A percentile compares a stretch with the other conserved stretches of the same genome.
phyloP scores from a whole-genome alignment of 108 stramenopile species.

The Poteriospumella lacustris region DNA sequence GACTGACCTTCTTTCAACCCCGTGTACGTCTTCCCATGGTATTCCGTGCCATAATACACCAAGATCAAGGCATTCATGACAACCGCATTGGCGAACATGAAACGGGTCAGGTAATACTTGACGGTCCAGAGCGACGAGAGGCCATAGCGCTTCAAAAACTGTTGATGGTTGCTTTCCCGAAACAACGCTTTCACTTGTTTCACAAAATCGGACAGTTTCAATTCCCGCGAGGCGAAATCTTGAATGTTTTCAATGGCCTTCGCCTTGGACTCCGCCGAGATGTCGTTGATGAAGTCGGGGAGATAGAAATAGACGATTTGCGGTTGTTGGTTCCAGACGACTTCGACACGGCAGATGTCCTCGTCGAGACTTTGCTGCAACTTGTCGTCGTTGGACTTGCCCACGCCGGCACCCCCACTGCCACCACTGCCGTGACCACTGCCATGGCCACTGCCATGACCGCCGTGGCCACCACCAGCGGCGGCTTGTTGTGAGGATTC shows the following conservation, averaged over 20 bases:
- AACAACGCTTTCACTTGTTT: background rate
- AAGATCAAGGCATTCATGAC: constrained; percentile 11
- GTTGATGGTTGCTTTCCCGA: background rate
- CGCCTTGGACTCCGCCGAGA: background rate
- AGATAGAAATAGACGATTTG: background rate
- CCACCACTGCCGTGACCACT: too few relatives aligned
- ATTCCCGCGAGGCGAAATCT: background rate
- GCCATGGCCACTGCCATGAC: too few relatives aligned
- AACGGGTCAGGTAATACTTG: background rate
- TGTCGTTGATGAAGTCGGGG: background rate
- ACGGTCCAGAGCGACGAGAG: background rate
- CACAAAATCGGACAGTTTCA: constrained; percentile 23
- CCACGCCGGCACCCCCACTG: too few relatives aligned
- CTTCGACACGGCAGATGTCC: constrained; percentile 8
- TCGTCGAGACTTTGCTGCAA: background rate
- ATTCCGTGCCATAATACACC: constrained; percentile 3
- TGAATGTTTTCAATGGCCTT: background rate
- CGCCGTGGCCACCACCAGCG: too few relatives aligned
- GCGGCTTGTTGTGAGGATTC: too few relatives aligned
- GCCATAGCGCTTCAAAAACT: background rate
- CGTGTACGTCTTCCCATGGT: background rate
- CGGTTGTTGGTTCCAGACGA: constrained; percentile 14
- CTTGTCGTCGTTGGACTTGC: too few relatives aligned
- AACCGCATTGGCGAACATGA: constrained; percentile 26
- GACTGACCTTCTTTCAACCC: too few relatives aligned